phyloP scores from a whole-genome alignment of 306 rosid species.

The Pyrus pyrifolia region DNA sequence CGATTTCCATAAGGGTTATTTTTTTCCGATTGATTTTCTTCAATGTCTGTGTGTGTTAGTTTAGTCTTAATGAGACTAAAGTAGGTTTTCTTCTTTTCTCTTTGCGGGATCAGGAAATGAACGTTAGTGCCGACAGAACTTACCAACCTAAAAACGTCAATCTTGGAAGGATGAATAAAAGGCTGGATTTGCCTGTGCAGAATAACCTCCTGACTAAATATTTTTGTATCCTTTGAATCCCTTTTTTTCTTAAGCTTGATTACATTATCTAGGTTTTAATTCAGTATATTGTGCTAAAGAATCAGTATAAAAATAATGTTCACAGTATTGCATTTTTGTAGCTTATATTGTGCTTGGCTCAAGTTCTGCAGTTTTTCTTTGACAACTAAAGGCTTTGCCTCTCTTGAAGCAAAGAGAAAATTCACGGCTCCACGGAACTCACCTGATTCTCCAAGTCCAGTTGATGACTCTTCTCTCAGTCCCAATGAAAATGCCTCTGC shows the following conservation, averaged over 20 bases:
- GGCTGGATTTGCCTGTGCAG: conserved; percentile 79
- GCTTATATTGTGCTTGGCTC: not conserved
- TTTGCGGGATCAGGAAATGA: conserved; percentile 46
- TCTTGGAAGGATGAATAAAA: conserved; percentile 53
- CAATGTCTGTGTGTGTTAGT: not conserved
- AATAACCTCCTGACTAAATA: conserved; percentile 83
- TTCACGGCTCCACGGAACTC: conserved; percentile 75
- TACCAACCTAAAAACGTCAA: conserved; percentile 34
- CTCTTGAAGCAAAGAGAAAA: conserved; percentile 85
- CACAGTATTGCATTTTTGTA: not conserved
- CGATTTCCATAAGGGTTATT: not conserved
- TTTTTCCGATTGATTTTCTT: conserved; percentile 4
- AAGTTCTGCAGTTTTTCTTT: conserved; percentile 36
- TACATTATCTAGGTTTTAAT: not conserved
- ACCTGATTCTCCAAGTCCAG: conserved; percentile 41
- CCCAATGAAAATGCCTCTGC: conserved; percentile 24
- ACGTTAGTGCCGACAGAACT: conserved; percentile 20
- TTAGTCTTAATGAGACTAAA: not conserved
- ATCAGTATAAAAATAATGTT: not conserved
- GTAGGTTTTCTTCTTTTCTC: not conserved
- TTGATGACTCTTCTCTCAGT: conserved; percentile 32
- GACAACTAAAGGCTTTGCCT: conserved; percentile 75
- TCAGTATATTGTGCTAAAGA: not conserved
- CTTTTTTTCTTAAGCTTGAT: not conserved
- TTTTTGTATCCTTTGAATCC: conserved; percentile 71